Evolutionary conservation across 2,329 filamentous ascomycete species (phyloP), one percentile per base, ranked within the genome.

Genomic region (Ophiostoma quercus): DNA sequence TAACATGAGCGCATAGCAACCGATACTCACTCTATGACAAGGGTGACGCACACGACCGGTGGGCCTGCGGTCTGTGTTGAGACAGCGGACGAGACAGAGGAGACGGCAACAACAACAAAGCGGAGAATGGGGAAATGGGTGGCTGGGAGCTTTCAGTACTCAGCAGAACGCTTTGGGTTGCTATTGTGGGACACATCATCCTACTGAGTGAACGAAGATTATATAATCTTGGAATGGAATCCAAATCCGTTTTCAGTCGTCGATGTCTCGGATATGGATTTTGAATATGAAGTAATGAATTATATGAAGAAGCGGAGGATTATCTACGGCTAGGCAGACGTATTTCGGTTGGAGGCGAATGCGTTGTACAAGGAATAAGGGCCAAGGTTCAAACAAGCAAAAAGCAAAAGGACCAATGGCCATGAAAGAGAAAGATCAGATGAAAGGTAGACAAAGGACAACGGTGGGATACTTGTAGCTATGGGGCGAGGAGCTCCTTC

Each of bases 21-120:
- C 22, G 16, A 62, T 47, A 47, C 43, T 47, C 43, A 29, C 25
- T 29, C 14, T 32, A 3, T 4, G 14, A 57, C 54, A 60, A 25
- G 9, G 47, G 63, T 69, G 68, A 69, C 68, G 68, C 68, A 69
- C 29, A 47, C 60, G n/a, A 37, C 47, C 22, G 54, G 68, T 62
- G 69, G 69, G 66, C 57, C 57, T 70, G 22, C 25, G 29, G 32
- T 47, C 63, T 60, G 22, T 47, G 43, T n/a, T 47, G 43, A 47
- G 43, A 47, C 16, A n/a, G 25, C 25, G 25, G 25, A 29, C 25
- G 34, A 34, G 34, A 34, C 34, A 34, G 34, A 29, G 25, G 34
- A 34, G 34, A 34, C 34, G 34, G 34, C 34, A 34, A 57, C n/a
- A 22, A 11, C 47, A 57, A 57, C 51, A 70, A 51, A 63, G 69